phyloP scores from a whole-genome alignment of 805 yeast genomes.

The Babjeviella inositovora region DNA sequence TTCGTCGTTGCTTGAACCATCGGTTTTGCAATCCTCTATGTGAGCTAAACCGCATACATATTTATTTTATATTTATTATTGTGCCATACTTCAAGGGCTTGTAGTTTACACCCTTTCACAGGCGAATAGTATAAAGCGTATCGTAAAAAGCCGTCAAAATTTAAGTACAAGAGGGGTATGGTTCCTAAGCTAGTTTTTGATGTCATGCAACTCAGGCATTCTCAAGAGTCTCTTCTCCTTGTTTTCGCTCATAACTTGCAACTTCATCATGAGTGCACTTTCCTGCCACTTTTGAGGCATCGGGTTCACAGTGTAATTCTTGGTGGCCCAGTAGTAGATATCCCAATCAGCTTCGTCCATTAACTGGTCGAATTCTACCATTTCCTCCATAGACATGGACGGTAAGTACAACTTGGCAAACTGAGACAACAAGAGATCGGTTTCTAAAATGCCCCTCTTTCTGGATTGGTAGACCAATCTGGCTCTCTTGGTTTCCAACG shows the following conservation, averaged over 20 bases:
- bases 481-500: slow-evolving; percentile 64
- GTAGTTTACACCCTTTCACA: too few relatives aligned
- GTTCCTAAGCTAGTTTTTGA: too few relatives aligned
- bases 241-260: slow-evolving; percentile 66
- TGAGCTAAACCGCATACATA: too few relatives aligned
- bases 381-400: slow-evolving; percentile 39
- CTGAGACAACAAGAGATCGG: slow-evolving; percentile 71
- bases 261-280: slow-evolving; percentile 39
- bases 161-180: too few relatives aligned
- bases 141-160: too few relatives aligned
- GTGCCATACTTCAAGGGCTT: too few relatives aligned
- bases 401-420: slow-evolving; percentile 69
- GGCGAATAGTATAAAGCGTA: too few relatives aligned
- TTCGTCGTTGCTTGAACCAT: too few relatives aligned
- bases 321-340: slow-evolving; percentile 94
- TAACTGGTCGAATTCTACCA: slow-evolving; percentile 73
- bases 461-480: slow-evolving; percentile 82
- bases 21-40: too few relatives aligned
- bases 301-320: slow-evolving; percentile 66
- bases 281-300: slow-evolving; percentile 78
- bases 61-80: too few relatives aligned
- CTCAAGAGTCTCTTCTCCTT: slow-evolving; percentile 57
- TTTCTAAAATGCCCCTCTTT: slow-evolving; percentile 89
- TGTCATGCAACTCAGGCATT: slow-evolving; percentile 75
- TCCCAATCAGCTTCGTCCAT: slow-evolving; percentile 98